phyloP scores from a whole-genome alignment of 116 monocot species.

The Posidonia oceanica region DNA sequence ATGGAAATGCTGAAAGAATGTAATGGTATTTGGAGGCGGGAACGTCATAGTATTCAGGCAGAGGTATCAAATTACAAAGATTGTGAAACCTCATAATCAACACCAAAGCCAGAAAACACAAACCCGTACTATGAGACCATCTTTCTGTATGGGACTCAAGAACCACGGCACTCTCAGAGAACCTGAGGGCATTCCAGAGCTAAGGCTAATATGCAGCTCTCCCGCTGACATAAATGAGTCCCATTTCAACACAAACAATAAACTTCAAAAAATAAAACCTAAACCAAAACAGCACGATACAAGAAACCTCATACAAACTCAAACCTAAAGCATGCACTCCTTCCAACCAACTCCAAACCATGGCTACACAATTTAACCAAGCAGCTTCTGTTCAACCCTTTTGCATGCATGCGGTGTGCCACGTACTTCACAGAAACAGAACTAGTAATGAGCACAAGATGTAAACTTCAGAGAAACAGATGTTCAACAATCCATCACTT shows the following conservation, averaged over 20 bases:
- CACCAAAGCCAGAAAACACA: neutral
- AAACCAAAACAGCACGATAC: neutral
- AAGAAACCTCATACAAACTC: neutral
- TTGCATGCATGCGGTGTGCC: too few relatives aligned
- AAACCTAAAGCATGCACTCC: neutral
- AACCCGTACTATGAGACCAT: slow-evolving; percentile 10
- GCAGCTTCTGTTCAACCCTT: too few relatives aligned
- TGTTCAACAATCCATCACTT: too few relatives aligned
- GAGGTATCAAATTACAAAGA: neutral
- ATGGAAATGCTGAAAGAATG: neutral
- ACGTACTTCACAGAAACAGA: too few relatives aligned
- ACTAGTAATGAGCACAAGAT: too few relatives aligned
- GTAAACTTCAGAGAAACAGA: too few relatives aligned
- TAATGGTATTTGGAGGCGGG: slow-evolving; percentile 10
- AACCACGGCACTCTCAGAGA: slow-evolving; percentile 8
- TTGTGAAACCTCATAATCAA: neutral
- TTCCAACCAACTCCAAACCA: too few relatives aligned
- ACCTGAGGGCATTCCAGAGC: slow-evolving; percentile 5
- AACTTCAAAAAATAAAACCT: neutral
- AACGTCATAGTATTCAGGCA: neutral
- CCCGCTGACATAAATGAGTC: neutral
- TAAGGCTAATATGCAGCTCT: neutral
- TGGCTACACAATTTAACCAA: too few relatives aligned
- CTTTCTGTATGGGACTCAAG: neutral
- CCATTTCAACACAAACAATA: neutral